A percentile compares a stretch with the other conserved stretches of the same genome.
phyloP scores from a whole-genome alignment of 1,139 yeast species.

The Blastobotrys proliferans region DNA sequence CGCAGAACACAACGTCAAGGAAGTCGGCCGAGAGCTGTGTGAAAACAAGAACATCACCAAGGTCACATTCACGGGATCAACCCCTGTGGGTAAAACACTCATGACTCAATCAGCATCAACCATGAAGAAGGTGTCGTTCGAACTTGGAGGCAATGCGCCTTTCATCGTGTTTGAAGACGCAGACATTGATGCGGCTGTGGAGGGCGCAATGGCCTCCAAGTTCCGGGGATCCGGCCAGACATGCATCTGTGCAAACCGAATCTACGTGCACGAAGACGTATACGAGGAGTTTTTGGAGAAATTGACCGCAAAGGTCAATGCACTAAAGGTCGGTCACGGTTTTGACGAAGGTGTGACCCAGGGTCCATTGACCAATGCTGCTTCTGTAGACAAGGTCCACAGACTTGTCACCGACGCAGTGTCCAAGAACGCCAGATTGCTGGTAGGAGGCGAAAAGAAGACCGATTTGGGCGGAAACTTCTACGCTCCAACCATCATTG shows the following conservation, averaged over 20 bases:
- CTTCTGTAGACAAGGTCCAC: constrained; percentile 64
- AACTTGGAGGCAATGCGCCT: constrained; percentile 94
- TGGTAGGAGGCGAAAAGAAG: constrained; percentile 61
- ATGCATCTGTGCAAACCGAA: constrained; percentile 76
- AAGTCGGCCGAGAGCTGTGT: constrained; percentile 66
- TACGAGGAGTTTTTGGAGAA: constrained; percentile 54
- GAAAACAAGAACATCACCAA: constrained; percentile 65
- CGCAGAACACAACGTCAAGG: constrained; percentile 45
- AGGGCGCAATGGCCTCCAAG: constrained; percentile 63
- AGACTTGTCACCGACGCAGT: constrained; percentile 72
- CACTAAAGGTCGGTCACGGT: constrained; percentile 70
- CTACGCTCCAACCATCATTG: constrained; percentile 70
- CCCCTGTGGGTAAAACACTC: constrained; percentile 72
- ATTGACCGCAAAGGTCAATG: constrained; percentile 48
- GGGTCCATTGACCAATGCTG: constrained; percentile 74
- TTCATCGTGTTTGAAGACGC: constrained; percentile 84
- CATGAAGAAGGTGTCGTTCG: constrained; percentile 78
- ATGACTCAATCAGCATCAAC: constrained; percentile 76
- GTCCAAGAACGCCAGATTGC: constrained; percentile 62
- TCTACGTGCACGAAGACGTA: constrained; percentile 61
- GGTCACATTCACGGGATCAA: constrained; percentile 88
- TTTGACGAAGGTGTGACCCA: constrained; percentile 63
- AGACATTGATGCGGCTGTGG: constrained; percentile 70
- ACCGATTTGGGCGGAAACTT: constrained; percentile 69
- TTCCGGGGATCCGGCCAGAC: constrained; percentile 79